These are phyloP conservation scores for Tulasnella sp. DNA, from an alignment of 768 basidiomycete genomes.

Conservation along the genomic window DNA sequence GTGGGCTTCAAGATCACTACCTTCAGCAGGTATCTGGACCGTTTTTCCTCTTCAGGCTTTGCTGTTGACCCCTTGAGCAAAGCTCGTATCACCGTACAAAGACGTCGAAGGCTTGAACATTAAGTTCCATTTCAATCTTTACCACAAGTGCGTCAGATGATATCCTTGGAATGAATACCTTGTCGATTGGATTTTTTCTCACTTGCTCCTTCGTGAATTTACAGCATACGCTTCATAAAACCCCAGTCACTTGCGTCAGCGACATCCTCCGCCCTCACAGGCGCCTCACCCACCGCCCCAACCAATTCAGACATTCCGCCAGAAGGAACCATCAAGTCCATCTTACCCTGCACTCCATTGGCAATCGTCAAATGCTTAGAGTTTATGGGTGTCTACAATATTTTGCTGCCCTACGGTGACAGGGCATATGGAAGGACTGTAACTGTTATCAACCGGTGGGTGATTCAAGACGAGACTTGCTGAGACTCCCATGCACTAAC, in stretches of 20 bases:
- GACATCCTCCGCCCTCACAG: neutral
- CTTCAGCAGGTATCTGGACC: conserved; percentile 66
- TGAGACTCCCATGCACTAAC: neutral
- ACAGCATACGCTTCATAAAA: conserved; percentile 85
- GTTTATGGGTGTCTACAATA: conserved; percentile 86
- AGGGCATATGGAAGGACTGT: conserved; percentile 88
- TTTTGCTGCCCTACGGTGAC: conserved; percentile 84
- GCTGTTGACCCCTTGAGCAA: too few relatives aligned
- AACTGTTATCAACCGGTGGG: conserved; percentile 87
- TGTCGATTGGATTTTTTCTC: neutral
- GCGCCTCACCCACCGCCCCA: neutral
- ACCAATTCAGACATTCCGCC: conserved; percentile 52
- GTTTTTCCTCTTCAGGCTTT: neutral
- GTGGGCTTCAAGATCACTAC: conserved; percentile 84
- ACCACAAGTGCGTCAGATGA: conserved; percentile 67
- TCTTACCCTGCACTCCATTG: conserved; percentile 94
- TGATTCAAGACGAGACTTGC: neutral
- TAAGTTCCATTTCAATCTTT: conserved; percentile 90
- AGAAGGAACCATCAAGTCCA: conserved; percentile 84
- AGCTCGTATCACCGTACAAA: conserved; percentile 92
- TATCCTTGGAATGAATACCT: conserved; percentile 24
- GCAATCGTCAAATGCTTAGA: conserved; percentile 96
- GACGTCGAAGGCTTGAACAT: conserved; percentile 97
- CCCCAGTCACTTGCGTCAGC: conserved; percentile 56
- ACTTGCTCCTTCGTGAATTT: neutral